Evolutionary conservation across 345 rosid genomes (phyloP).

Genomic region (Aurinia saxatilis): DNA sequence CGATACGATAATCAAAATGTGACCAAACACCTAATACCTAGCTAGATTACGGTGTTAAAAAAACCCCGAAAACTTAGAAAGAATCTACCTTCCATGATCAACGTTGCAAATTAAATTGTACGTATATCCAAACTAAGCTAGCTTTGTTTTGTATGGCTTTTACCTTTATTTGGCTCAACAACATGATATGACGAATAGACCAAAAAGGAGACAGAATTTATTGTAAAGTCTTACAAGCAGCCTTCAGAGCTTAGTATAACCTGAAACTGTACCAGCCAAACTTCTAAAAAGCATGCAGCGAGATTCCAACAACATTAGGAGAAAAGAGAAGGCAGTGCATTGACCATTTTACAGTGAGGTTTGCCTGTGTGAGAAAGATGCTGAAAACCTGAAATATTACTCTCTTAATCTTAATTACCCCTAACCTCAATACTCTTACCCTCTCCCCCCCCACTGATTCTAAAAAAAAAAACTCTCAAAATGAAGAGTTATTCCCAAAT

Average conservation of each 20-base stretch:
- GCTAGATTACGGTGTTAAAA: too few relatives aligned
- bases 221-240: background rate
- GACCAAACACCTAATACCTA: too few relatives aligned
- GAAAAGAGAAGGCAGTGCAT: conserved; percentile 1
- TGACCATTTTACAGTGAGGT: conserved; percentile 7
- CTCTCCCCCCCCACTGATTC: conserved; percentile 17
- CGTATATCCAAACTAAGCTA: too few relatives aligned
- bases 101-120: too few relatives aligned
- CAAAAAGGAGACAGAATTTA: too few relatives aligned
- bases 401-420: conserved; percentile 11
- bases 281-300: background rate
- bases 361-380: conserved; percentile 1
- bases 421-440: conserved; percentile 3
- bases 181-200: too few relatives aligned
- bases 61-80: too few relatives aligned
- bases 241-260: background rate
- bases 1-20: too few relatives aligned
- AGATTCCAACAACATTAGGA: conserved; percentile 7
- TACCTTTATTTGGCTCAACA: too few relatives aligned
- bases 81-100: too few relatives aligned
- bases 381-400: conserved; percentile 8
- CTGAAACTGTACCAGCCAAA: conserved; percentile 16
- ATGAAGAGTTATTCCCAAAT: conserved; percentile 20
- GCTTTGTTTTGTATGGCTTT: too few relatives aligned
- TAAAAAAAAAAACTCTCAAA: conserved; percentile 14